Conservation (phyloP, 495 filamentous ascomycete genomes). For the Aspergillus campestris region DNA sequence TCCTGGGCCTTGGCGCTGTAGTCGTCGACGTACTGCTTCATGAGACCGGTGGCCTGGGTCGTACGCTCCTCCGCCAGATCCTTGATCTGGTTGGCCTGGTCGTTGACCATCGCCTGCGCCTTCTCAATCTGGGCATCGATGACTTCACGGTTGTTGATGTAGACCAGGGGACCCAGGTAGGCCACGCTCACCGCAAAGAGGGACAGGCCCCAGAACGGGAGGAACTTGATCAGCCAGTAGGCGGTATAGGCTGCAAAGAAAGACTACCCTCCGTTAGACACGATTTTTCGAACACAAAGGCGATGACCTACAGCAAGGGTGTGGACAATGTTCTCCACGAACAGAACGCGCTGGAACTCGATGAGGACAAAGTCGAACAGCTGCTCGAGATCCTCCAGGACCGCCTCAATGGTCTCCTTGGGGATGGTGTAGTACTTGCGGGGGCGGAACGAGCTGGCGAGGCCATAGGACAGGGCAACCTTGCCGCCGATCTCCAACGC, state of each 20-base stretch:
- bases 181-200: constrained; percentile 64
- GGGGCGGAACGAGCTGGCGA: constrained; percentile 81
- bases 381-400: constrained; percentile 81
- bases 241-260: constrained; percentile 73
- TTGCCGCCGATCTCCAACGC: constrained; percentile 70
- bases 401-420: constrained; percentile 67
- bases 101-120: constrained; percentile 59
- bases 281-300: background rate
- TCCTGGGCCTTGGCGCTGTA: constrained; percentile 80
- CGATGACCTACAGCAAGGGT: constrained; percentile 54
- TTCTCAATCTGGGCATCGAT: constrained; percentile 80
- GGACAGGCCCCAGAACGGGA: constrained; percentile 87
- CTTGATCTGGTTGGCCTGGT: constrained; percentile 74
- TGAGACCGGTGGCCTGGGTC: constrained; percentile 60
- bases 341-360: constrained; percentile 89
- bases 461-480: constrained; percentile 62
- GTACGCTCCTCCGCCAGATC: constrained; percentile 77
- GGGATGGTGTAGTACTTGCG: constrained; percentile 88
- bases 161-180: constrained; percentile 85
- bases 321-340: constrained; percentile 81
- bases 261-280: constrained; percentile 40
- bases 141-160: constrained; percentile 85
- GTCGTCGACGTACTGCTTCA: constrained; percentile 75
- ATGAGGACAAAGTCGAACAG: constrained; percentile 96
- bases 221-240: constrained; percentile 88